These are phyloP conservation scores for Candida anglica DNA, from an alignment of 805 yeast genomes.

Conservation along the genomic window DNA sequence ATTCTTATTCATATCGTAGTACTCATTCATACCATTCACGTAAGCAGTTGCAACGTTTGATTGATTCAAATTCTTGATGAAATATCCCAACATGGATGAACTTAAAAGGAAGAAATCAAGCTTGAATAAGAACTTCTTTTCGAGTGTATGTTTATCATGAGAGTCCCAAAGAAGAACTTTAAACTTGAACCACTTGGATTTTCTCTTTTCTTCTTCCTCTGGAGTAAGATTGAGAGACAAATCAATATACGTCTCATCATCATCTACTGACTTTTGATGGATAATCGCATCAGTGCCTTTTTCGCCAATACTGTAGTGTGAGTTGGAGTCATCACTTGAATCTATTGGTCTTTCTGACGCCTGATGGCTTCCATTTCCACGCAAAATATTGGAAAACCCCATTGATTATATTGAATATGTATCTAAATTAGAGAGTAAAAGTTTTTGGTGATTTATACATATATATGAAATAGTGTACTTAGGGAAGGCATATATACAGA, in stretches of 20 bases:
- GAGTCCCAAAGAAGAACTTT: slow-evolving; percentile 34
- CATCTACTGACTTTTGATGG: too few relatives aligned
- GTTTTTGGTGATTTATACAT: too few relatives aligned
- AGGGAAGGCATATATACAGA: too few relatives aligned
- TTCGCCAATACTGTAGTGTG: too few relatives aligned
- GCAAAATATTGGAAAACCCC: too few relatives aligned
- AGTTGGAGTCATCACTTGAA: too few relatives aligned
- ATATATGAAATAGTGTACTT: too few relatives aligned
- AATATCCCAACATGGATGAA: slow-evolving; percentile 52
- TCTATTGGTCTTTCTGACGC: too few relatives aligned
- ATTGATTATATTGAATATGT: too few relatives aligned
- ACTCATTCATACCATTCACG: slow-evolving; percentile 45
- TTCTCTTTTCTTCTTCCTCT: slow-evolving; percentile 16
- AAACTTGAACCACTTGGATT: slow-evolving; percentile 16
- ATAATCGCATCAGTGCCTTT: too few relatives aligned
- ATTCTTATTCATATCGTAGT: slow-evolving; percentile 35
- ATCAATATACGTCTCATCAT: slow-evolving; percentile 15
- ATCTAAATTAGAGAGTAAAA: too few relatives aligned
- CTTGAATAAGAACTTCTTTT: slow-evolving; percentile 28
- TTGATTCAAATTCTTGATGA: slow-evolving; percentile 41
- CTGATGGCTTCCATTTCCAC: too few relatives aligned
- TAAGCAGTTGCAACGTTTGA: slow-evolving; percentile 42
- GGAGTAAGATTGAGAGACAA: slow-evolving; percentile 14
- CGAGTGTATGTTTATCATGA: slow-evolving; percentile 32
- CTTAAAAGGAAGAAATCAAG: slow-evolving; percentile 45